Evolutionary conservation across 2,329 filamentous ascomycete genomes (phyloP), one percentile per base, ranked within the genome.

Genomic region (Penicillium brasilianum): DNA sequence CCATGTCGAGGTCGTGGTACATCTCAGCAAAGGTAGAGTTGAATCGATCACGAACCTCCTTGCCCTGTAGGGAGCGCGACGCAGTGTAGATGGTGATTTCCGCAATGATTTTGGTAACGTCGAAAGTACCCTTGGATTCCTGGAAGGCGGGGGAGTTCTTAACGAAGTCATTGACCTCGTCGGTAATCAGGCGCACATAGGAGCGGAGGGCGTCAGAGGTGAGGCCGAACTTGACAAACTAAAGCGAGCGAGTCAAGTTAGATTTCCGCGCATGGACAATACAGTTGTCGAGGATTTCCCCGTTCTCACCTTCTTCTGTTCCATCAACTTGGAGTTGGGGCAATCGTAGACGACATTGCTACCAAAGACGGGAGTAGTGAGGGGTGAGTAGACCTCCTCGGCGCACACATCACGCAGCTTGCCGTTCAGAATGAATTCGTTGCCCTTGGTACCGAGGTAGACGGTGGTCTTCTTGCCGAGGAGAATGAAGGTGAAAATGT

Each of bases 81-180:
- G 92, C 92, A 48, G 92, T 96, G 77, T 93, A 96, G 72, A 96
- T 93, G 58, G 92, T 96, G 68, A 96, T 89, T 75, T 96, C 90
- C 44, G 91, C 89, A 85, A 96, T 90, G 69, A 85, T 87, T 70
- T 89, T 87, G 59, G 89, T 84, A 20, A 96, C 87, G 70, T 95
- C 86, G 72, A 90, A 84, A 16, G 86, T 83, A 57, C 92, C 92
- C 44, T 84, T 86, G 64, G 86, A 76, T 62, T 84, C 86, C 79
- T 91, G 87, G 81, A 93, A 91, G 46, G 80, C 79, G 44, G 89
- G 77, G 66, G 84, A 86, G 66, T 81, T 84, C 78, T 91, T 88
- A 78, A 93, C 81, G 77, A 91, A 96, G 71, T 87, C 84, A 64
- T 87, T 82, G 67, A 91, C 88, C 78, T 96, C 92, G 68, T 84